Evolutionary conservation across 164 flowering plant genomes (phyloP).

Genomic region (Tetrastigma voinierianum): DNA sequence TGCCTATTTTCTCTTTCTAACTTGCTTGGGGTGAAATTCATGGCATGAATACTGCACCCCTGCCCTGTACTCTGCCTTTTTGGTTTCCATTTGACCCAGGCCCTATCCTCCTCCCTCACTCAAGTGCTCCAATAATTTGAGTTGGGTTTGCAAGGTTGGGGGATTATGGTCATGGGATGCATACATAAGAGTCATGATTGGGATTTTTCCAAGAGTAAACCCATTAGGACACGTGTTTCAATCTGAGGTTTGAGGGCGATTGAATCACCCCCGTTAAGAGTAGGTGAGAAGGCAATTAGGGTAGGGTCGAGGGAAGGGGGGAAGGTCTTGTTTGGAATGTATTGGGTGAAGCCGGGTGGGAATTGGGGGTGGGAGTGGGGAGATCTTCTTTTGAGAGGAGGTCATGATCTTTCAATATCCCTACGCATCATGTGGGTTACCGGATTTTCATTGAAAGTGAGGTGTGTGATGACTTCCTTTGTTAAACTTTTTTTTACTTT

Average conservation of each 20-base stretch:
- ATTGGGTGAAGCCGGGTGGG: conserved; percentile 10
- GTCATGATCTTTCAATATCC: conserved; percentile 39
- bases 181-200: conserved; percentile 38
- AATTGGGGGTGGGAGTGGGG: conserved; percentile 14
- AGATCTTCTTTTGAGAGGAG: conserved; percentile 37
- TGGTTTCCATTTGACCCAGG: conserved; percentile 49
- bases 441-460: conserved; percentile 41
- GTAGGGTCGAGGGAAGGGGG: conserved; percentile 13
- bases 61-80: conserved; percentile 54
- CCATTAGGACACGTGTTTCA: conserved; percentile 12
- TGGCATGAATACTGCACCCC: conserved; percentile 55
- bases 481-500: background rate
- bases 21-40: conserved; percentile 44
- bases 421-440: conserved; percentile 56
- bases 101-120: conserved; percentile 20
- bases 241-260: background rate
- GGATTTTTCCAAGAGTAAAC: conserved; percentile 29
- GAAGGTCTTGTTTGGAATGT: conserved; percentile 14
- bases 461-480: background rate
- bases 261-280: background rate
- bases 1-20: conserved; percentile 14
- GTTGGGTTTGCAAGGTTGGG: conserved; percentile 19
- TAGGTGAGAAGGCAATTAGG: conserved; percentile 14
- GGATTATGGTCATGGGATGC: conserved; percentile 26
- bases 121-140: conserved; percentile 36